Percentiles rank a stretch among this genome's conserved stretches.
phyloP scores from a whole-genome alignment of 441 rosid species.

The Populus hybrid region DNA sequence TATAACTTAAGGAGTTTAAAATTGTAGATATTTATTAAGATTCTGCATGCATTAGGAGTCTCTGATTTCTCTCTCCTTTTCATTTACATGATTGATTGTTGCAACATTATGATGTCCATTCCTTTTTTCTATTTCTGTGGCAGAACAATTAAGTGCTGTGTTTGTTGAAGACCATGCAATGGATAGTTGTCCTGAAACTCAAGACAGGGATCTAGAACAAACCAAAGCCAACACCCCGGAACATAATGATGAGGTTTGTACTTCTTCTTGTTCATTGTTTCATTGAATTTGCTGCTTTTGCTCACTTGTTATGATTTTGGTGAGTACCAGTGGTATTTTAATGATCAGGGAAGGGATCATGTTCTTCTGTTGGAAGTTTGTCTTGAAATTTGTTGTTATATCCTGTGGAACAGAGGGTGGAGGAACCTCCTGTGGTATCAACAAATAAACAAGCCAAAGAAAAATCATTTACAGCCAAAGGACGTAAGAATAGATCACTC shows the following conservation, averaged over 20 bases:
- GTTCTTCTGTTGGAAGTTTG: background rate
- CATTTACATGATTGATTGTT: background rate
- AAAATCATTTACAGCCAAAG: conserved; percentile 21
- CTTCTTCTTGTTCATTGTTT: background rate
- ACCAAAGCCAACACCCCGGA: conserved; percentile 22
- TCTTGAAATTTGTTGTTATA: conserved; percentile 2
- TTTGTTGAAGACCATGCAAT: conserved; percentile 22
- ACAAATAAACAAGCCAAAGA: conserved; percentile 14
- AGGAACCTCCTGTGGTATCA: conserved; percentile 14
- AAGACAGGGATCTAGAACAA: conserved; percentile 19
- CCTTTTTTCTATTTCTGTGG: conserved; percentile 3
- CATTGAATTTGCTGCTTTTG: background rate
- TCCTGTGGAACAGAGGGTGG: conserved; percentile 25
- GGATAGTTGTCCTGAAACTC: conserved; percentile 18
- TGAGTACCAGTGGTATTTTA: background rate
- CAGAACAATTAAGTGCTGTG: conserved; percentile 29
- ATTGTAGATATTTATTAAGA: background rate
- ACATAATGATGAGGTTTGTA: conserved; percentile 35
- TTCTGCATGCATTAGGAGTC: background rate
- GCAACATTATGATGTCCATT: background rate
- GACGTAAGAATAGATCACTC: conserved; percentile 19
- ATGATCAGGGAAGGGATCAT: background rate
- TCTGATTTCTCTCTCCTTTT: background rate
- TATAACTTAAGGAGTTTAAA: background rate
- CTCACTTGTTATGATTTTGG: background rate